phyloP scores from a whole-genome alignment of 768 basidiomycete genomes.

The Lactarius sp. region DNA sequence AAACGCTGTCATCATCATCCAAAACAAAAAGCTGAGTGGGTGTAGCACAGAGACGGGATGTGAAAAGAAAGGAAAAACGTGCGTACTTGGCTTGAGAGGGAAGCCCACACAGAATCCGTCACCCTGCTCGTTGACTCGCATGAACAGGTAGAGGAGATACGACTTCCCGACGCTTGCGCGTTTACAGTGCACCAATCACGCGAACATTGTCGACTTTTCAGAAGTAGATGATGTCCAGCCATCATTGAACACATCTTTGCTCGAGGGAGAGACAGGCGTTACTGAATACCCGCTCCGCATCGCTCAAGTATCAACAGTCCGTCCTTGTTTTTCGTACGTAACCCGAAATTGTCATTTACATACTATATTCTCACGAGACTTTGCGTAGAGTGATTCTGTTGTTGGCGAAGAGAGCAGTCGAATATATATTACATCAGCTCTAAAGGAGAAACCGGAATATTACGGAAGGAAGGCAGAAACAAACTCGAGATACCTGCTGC shows the following conservation, averaged over 20 bases:
- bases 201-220: conserved; percentile 71
- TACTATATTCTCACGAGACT: conserved; percentile 5
- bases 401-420: conserved; percentile 65
- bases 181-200: conserved; percentile 72
- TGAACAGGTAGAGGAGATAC: conserved; percentile 63
- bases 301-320: conserved; percentile 67
- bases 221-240: conserved; percentile 67
- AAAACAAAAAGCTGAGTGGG: too few species aligned
- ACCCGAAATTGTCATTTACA: conserved; percentile 7
- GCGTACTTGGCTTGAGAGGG: too few species aligned
- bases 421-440: conserved; percentile 81
- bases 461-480: conserved; percentile 51
- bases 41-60: too few species aligned
- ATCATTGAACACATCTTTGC: conserved; percentile 63
- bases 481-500: conserved; percentile 76
- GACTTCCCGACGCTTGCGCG: conserved; percentile 68
- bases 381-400: conserved; percentile 53
- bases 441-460: conserved; percentile 61
- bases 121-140: neutral
- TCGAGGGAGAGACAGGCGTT: conserved; percentile 63
- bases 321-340: conserved; percentile 73
- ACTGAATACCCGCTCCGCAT: conserved; percentile 75
- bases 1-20: too few species aligned
- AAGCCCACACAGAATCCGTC: too few species aligned
- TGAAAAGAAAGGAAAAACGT: too few species aligned